Evolutionary conservation across 352 stramenopile species (phyloP), one percentile per base, ranked within the genome.

Genomic region (Phytophthora lateralis): DNA sequence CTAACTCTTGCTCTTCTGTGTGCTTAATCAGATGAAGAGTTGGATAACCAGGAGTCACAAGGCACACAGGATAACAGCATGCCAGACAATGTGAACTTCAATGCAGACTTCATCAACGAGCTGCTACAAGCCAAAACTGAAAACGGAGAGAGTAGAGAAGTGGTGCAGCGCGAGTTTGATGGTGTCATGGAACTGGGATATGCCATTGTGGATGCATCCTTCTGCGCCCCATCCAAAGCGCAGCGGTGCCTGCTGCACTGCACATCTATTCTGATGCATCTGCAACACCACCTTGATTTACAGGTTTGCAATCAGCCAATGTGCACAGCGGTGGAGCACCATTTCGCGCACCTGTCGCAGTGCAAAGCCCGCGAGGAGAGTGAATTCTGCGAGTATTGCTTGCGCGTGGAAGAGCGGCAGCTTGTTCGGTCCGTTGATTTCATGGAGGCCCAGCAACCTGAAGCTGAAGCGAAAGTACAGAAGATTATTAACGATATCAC

Each of bases 231-330:
- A 8, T 47, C 74, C 3, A 87, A 85, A 68, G 69, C 76, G 10
- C 64, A 73, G 52, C 65, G 68, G 0, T 89, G 80, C 47, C 53
- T 88, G 21, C 60, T 89, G 12, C 66, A 78, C 21, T 89, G 80
- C 60, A 73, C 85, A 54, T 54, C 61, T 12, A 85, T 88, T 53
- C 74, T 87, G 48, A 62, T 67, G 34, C 80, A 89, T 17, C 32
- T 89, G 37, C 76, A 88, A 58, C 80, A 89, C 47, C 80, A 89
- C 34, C 20, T 87, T 20, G 78, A 88, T 56, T 50, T 85, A 38
- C 51, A 78, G 11, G 72, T 88, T 35, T 89, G 80, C 52, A 67
- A 62, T 8, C 69, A 87, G n/a, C 26, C 47, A 30, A 80, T 85
- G 75, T 89, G 80, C 41, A 65, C 49, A 21, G 68, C 76, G 4